Percentiles rank a stretch among this genome's conserved stretches.
These are phyloP conservation scores for Carex arenaria DNA, from an alignment of 202 grass and related monocot genomes.

Conservation along the genomic window DNA sequence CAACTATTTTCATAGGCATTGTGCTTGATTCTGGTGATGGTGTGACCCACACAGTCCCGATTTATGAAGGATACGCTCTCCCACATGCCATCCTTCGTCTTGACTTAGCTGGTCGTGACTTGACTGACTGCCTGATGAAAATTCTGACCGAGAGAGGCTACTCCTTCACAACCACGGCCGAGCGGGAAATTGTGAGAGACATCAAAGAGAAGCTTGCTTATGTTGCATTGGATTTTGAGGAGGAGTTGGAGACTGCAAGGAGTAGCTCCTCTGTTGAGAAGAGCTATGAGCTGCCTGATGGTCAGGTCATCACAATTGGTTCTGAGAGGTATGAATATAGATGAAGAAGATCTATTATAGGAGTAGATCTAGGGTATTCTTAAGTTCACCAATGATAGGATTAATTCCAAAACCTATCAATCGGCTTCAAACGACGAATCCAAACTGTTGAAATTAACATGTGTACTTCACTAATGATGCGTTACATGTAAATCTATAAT, in stretches of 20 bases:
- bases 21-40: slow-evolving; percentile 87
- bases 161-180: slow-evolving; percentile 77
- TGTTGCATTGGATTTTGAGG: slow-evolving; percentile 67
- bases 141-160: slow-evolving; percentile 87
- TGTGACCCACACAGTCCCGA: slow-evolving; percentile 84
- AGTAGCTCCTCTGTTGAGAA: slow-evolving; percentile 74
- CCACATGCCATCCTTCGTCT: slow-evolving; percentile 81
- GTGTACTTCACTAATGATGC: too few species aligned
- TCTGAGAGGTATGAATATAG: slow-evolving; percentile 34
- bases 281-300: slow-evolving; percentile 84
- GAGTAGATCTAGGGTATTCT: too few species aligned
- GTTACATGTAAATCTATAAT: too few species aligned
- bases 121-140: slow-evolving; percentile 82
- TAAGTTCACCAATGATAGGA: too few species aligned
- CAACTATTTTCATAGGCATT: slow-evolving; percentile 38
- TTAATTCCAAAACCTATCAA: too few species aligned
- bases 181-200: slow-evolving; percentile 88
- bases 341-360: background rate
- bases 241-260: slow-evolving; percentile 61
- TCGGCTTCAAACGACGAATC: too few species aligned
- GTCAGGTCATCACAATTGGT: slow-evolving; percentile 77
- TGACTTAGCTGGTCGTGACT: slow-evolving; percentile 78
- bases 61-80: slow-evolving; percentile 74
- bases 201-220: slow-evolving; percentile 92
- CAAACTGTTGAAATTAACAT: too few species aligned